Evolutionary conservation across 441 rosid species (phyloP).

Genomic region (Gossypium trilobum): DNA sequence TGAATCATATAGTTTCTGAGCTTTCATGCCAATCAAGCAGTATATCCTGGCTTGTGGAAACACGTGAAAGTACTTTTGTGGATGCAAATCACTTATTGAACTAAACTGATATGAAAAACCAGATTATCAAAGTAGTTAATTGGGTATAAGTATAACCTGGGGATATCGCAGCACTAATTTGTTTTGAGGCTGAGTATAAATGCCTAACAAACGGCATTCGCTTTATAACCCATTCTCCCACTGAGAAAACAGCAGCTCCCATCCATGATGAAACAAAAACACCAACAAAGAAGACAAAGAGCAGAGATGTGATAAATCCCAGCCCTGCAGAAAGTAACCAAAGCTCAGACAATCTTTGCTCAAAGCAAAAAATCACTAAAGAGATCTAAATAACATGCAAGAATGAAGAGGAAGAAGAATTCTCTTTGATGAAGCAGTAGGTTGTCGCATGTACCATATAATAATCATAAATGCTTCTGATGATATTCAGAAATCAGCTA

Average conservation of each 20-base stretch:
- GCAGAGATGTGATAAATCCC: slow-evolving; percentile 82
- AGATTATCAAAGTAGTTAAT: slow-evolving; percentile 1
- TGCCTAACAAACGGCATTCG: slow-evolving; percentile 89
- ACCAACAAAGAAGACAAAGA: slow-evolving; percentile 78
- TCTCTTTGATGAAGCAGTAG: background rate
- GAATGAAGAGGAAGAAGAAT: background rate
- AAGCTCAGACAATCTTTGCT: background rate
- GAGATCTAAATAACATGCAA: background rate
- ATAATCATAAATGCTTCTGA: background rate
- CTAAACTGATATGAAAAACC: background rate
- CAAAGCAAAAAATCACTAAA: background rate
- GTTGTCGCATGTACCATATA: background rate
- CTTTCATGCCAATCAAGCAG: background rate
- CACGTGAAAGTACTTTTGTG: background rate
- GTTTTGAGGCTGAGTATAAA: slow-evolving; percentile 83
- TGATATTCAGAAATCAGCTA: background rate
- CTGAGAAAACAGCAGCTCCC: slow-evolving; percentile 71
- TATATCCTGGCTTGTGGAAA: background rate
- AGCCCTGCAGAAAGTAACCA: slow-evolving; percentile 47
- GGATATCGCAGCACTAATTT: slow-evolving; percentile 86
- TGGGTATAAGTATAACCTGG: slow-evolving; percentile 49
- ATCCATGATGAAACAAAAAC: slow-evolving; percentile 93
- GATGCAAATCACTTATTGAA: slow-evolving; percentile 2
- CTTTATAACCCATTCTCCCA: slow-evolving; percentile 92
- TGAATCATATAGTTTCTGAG: background rate